phyloP scores from a whole-genome alignment of 495 filamentous ascomycete genomes.

The Podospora didyma region DNA sequence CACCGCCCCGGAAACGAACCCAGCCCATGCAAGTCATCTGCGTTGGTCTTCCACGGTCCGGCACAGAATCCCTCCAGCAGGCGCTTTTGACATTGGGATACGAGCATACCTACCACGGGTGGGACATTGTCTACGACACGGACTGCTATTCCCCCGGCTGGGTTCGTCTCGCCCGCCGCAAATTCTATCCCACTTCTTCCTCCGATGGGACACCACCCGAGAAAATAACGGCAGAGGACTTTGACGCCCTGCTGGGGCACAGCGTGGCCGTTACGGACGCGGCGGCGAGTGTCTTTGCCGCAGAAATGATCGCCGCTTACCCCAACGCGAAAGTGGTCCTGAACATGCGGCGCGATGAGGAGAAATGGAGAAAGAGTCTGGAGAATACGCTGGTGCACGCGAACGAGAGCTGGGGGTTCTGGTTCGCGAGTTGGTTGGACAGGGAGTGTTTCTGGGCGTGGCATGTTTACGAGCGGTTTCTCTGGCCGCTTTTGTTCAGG shows the following conservation, averaged over 20 bases:
- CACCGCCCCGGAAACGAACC: constrained; percentile 39
- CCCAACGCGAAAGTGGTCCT: constrained; percentile 45
- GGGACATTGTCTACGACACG: constrained; percentile 57
- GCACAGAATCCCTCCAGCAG: constrained; percentile 60
- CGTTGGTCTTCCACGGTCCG: constrained; percentile 57
- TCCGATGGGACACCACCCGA: background rate
- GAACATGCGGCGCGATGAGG: constrained; percentile 33
- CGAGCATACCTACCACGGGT: constrained; percentile 63
- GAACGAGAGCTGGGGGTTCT: constrained; percentile 24
- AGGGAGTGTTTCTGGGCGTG: constrained; percentile 26
- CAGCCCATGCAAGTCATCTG: constrained; percentile 62
- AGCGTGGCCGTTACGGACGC: constrained; percentile 39
- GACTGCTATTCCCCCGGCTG: constrained; percentile 55
- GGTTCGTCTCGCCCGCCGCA: constrained; percentile 20
- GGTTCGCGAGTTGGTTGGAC: constrained; percentile 18
- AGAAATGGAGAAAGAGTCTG: constrained; percentile 36
- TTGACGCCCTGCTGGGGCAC: constrained; percentile 43
- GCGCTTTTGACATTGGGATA: constrained; percentile 59
- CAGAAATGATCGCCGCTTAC: constrained; percentile 41
- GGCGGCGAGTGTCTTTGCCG: constrained; percentile 39
- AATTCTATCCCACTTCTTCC: constrained; percentile 10
- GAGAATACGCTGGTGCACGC: constrained; percentile 17
- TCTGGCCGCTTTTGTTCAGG: constrained; percentile 25
- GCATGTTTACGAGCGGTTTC: constrained; percentile 24
- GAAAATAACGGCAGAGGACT: constrained; percentile 46